Evolutionary conservation across 2,329 filamentous ascomycete genomes (phyloP), one percentile per base, ranked within the genome.

Genomic region (Mollisia scopiformis): DNA sequence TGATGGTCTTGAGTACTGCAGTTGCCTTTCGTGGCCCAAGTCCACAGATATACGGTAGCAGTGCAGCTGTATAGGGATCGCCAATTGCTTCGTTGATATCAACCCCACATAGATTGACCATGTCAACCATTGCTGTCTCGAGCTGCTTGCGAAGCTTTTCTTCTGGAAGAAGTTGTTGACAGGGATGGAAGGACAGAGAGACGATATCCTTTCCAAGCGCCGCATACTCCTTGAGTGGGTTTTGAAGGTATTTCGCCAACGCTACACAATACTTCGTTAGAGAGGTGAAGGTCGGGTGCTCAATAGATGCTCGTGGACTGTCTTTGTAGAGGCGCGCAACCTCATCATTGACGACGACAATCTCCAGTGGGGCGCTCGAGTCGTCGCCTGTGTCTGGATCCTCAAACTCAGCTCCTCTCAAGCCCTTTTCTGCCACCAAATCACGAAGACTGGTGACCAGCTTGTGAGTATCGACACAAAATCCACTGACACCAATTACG

Each of bases 71-170:
- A 71, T 95, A 92, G 1, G 87, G 74, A 74, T 97, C 92, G 43
- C 82, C 83, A 58, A 96, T 88, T 14, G 93, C 93, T 67, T 97
- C 93, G 70, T 97, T 97, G 72, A 99, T 90, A 70, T 98, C 92
- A 37, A 99, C 92, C 72, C 95, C 95, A 49, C 93, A 93, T 46
- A 99, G 86, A 74, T 99, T 99, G 68, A 99, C 95, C 84, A 97
- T 97, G 74, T 99, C 95, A 11, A 99, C 94, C 87, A 99, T 91
- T 47, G 94, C 92, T n/a, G 91, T 96, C 71, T 99, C 95, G 16
- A 99, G 83, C 62, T 92, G 87, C 74, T 91, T 93, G 64, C 89
- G 80, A 39, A 99, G 82, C 78, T 96, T 93, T 37, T 98, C 94
- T 62, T 93, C 86, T 0, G 93, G 90, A 14, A 99, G 83, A 30